These are phyloP conservation scores for Dimargaris cristalligena DNA, from an alignment of 192 early-diverging fungal genomes.

Conservation along the genomic window DNA sequence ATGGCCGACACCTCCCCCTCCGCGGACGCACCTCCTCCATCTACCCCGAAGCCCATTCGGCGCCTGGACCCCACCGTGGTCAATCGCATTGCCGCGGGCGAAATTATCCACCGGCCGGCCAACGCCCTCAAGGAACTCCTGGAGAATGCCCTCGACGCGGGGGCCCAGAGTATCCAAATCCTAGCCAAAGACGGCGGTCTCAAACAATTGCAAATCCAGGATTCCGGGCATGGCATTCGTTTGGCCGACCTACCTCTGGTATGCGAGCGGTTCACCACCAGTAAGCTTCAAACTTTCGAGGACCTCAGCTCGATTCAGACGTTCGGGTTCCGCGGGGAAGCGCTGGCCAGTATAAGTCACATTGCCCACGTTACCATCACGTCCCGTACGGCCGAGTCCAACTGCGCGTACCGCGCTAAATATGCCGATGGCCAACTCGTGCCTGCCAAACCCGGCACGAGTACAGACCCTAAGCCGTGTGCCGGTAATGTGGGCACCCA, in stretches of 20 bases:
- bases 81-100: constrained; percentile 94
- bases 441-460: constrained; percentile 51
- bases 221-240: constrained; percentile 85
- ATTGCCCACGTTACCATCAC: constrained; percentile 83
- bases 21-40: too few relatives aligned
- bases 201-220: constrained; percentile 85
- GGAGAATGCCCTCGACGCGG: constrained; percentile 92
- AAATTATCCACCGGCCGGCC: constrained; percentile 90
- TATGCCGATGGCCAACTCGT: constrained; percentile 81
- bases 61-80: constrained; percentile 74
- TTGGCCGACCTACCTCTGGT: constrained; percentile 79
- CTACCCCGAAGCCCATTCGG: constrained; percentile 38
- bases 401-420: constrained; percentile 49
- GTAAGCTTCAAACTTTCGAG: constrained; percentile 71
- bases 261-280: constrained; percentile 91
- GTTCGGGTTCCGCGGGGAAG: constrained; percentile 94
- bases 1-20: not conserved
- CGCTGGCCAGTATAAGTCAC: constrained; percentile 89
- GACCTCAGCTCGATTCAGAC: constrained; percentile 75
- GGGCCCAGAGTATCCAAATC: constrained; percentile 69
- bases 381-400: constrained; percentile 55
- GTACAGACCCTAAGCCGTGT: constrained; percentile 72
- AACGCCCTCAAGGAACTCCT: constrained; percentile 95
- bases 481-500: constrained; percentile 92
- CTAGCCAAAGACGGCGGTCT: constrained; percentile 78